A percentile compares a stretch with the other conserved stretches of the same genome.
These are phyloP conservation scores for Salix suchowensis DNA, from an alignment of 345 rosid genomes.

Conservation along the genomic window DNA sequence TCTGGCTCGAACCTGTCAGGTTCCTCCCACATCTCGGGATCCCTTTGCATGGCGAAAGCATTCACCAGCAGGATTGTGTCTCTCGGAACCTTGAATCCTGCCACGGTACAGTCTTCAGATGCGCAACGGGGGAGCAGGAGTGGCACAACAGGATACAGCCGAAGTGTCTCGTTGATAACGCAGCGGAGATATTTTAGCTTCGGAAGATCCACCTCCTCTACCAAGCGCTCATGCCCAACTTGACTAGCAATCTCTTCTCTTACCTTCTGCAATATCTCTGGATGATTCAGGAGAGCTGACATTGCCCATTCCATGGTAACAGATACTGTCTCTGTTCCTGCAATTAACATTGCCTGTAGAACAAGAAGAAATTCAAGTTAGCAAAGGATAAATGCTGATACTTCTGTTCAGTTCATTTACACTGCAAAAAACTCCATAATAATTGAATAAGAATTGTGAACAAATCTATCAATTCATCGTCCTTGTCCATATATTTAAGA, in stretches of 20 bases:
- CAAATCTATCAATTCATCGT: too few species aligned
- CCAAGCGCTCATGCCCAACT: slow-evolving; percentile 12
- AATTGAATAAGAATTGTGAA: too few species aligned
- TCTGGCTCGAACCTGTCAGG: slow-evolving; percentile 29
- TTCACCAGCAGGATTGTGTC: slow-evolving; percentile 24
- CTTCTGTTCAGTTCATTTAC: too few species aligned
- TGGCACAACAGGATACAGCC: slow-evolving; percentile 26
- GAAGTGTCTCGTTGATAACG: slow-evolving; percentile 18
- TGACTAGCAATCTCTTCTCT: slow-evolving; percentile 15
- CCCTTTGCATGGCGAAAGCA: slow-evolving; percentile 25
- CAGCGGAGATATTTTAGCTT: slow-evolving; percentile 21
- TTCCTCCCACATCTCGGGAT: slow-evolving; percentile 30
- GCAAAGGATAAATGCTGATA: too few species aligned
- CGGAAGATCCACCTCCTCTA: slow-evolving; percentile 23
- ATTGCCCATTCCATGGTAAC: slow-evolving; percentile 36
- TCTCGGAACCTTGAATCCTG: slow-evolving; percentile 23
- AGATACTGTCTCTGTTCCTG: slow-evolving; percentile 31
- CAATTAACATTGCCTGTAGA: slow-evolving; percentile 14
- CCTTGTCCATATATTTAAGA: too few species aligned
- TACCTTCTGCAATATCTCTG: slow-evolving; percentile 13
- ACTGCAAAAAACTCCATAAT: too few species aligned
- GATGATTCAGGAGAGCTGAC: slow-evolving; percentile 37
- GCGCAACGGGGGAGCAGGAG: slow-evolving; percentile 28
- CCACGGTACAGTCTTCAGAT: slow-evolving; percentile 12
- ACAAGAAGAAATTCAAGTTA: too few species aligned